Percentiles rank a stretch among this genome's conserved stretches.
These are phyloP conservation scores for Leucocoprinus leucothites DNA, from an alignment of 768 basidiomycete genomes.

Conservation along the genomic window DNA sequence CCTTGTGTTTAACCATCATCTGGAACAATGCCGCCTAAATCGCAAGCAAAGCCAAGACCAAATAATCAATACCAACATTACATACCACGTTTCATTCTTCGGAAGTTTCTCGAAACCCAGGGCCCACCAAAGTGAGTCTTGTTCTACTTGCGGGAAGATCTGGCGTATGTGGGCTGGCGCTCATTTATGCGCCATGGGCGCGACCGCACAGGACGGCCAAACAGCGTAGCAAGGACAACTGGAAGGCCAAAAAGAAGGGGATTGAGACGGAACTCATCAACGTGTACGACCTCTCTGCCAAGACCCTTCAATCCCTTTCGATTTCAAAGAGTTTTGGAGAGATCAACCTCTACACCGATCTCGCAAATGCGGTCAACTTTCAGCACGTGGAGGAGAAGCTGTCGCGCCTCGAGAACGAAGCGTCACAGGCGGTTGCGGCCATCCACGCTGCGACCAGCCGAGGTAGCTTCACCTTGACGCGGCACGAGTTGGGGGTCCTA, in stretches of 20 bases:
- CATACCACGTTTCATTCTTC: constrained; percentile 19
- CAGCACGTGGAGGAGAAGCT: constrained; percentile 25
- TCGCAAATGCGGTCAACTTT: constrained; percentile 17
- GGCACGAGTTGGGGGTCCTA: constrained; percentile 19
- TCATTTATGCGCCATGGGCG: not conserved
- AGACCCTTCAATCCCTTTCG: constrained; percentile 13
- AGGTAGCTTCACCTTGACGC: constrained; percentile 14
- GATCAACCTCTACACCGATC: constrained; percentile 22
- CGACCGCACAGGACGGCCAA: constrained; percentile 10
- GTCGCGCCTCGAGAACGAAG: constrained; percentile 22
- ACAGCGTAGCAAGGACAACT: constrained; percentile 14
- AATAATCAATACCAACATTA: constrained; percentile 19
- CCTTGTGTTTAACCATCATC: not conserved
- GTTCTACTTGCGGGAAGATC: not conserved
- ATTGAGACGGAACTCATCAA: constrained; percentile 15
- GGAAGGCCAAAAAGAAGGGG: constrained; percentile 13
- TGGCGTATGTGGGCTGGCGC: not conserved
- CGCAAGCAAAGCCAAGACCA: not conserved
- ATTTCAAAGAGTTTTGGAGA: constrained; percentile 18
- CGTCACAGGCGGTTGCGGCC: constrained; percentile 15
- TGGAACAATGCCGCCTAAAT: not conserved
- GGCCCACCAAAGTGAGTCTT: constrained; percentile 11
- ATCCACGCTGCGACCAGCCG: constrained; percentile 10
- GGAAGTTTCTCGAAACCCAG: constrained; percentile 15
- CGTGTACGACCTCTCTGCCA: constrained; percentile 16